A percentile compares a stretch with the other conserved stretches of the same genome.
phyloP scores from a whole-genome alignment of 2,329 filamentous ascomycete genomes.

The Microcera coccophila region DNA sequence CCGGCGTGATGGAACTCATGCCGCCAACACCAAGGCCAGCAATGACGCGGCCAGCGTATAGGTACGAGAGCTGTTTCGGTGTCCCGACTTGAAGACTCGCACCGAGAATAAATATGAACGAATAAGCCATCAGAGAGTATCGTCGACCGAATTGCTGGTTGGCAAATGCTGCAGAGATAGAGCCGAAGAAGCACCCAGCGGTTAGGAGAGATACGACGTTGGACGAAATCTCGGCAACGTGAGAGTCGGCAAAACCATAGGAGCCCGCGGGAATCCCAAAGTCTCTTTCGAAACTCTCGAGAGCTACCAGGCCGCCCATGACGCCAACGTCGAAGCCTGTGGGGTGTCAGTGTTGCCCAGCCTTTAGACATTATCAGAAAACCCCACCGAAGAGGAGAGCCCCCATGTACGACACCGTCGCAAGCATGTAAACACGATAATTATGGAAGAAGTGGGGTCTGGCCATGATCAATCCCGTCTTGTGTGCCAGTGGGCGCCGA shows the following conservation, averaged over 20 bases:
- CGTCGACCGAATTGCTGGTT: constrained; percentile 19
- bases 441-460: constrained; percentile 9
- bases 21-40: constrained; percentile 25
- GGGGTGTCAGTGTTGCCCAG: background rate
- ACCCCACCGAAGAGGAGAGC: constrained; percentile 8
- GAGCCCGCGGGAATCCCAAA: constrained; percentile 13
- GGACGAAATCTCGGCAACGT: constrained; percentile 14
- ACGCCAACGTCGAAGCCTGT: constrained; percentile 11
- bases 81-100: constrained; percentile 17
- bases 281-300: constrained; percentile 14
- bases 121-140: constrained; percentile 17
- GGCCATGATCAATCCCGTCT: too few species aligned
- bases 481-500: too few species aligned
- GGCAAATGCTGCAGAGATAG: constrained; percentile 16
- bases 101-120: constrained; percentile 16
- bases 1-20: constrained; percentile 21
- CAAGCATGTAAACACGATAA: constrained; percentile 10
- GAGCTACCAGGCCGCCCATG: constrained; percentile 14
- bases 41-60: constrained; percentile 21
- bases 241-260: constrained; percentile 9
- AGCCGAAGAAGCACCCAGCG: constrained; percentile 22
- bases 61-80: constrained; percentile 15
- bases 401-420: constrained; percentile 8
- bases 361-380: background rate
- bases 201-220: constrained; percentile 18